A percentile compares a stretch with the other conserved stretches of the same genome.
These are phyloP conservation scores for Garcia nutans DNA, from an alignment of 345 rosid species.

Conservation along the genomic window DNA sequence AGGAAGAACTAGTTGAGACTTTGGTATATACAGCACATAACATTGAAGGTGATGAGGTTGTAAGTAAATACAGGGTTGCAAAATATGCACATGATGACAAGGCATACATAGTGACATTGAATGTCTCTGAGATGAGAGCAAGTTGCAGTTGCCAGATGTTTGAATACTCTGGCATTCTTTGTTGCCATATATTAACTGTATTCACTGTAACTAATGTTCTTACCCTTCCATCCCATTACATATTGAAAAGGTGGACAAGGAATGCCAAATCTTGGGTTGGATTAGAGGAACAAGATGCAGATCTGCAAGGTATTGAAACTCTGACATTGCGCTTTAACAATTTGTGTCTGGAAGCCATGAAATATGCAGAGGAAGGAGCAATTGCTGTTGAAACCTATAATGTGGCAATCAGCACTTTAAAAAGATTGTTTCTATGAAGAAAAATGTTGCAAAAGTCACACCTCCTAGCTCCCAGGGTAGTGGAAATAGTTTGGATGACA, in stretches of 20 bases:
- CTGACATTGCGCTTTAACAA: slow-evolving; percentile 54
- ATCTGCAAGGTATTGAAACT: slow-evolving; percentile 37
- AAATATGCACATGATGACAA: slow-evolving; percentile 62
- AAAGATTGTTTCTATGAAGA: slow-evolving; percentile 44
- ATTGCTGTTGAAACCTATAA: slow-evolving; percentile 49
- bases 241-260: slow-evolving; percentile 61
- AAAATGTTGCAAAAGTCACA: slow-evolving; percentile 39
- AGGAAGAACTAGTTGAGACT: slow-evolving; percentile 71
- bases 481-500: slow-evolving; percentile 43
- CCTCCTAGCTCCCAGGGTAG: slow-evolving; percentile 39
- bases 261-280: slow-evolving; percentile 53
- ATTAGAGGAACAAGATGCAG: slow-evolving; percentile 38
- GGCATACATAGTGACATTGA: slow-evolving; percentile 47
- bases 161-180: slow-evolving; percentile 62
- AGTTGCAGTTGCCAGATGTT: slow-evolving; percentile 71
- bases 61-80: slow-evolving; percentile 52
- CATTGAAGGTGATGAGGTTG: slow-evolving; percentile 48
- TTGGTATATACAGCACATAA: slow-evolving; percentile 64
- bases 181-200: slow-evolving; percentile 63
- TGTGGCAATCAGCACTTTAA: slow-evolving; percentile 43
- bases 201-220: slow-evolving; percentile 67
- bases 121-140: slow-evolving; percentile 47
- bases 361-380: slow-evolving; percentile 62
- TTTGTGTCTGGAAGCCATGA: slow-evolving; percentile 53
- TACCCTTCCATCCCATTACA: slow-evolving; percentile 56